A percentile compares a stretch with the other conserved stretches of the same genome.
phyloP scores from a whole-genome alignment of 1,284 basidiomycete species.

The Schizopora paradoxa region DNA sequence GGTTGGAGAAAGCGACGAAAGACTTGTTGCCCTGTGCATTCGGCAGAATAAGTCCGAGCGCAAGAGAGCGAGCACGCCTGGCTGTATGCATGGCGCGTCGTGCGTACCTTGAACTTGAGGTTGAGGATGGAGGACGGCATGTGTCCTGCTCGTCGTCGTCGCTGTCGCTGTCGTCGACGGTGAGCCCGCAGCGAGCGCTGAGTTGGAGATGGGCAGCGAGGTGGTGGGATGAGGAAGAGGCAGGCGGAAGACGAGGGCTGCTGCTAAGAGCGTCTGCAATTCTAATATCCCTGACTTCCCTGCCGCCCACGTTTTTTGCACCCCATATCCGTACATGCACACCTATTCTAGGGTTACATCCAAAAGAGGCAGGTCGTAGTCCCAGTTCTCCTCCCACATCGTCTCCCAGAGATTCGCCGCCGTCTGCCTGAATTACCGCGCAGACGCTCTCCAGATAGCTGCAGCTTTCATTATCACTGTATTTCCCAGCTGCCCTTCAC shows the following conservation, averaged over 20 bases:
- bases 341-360: too few species aligned
- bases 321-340: too few species aligned
- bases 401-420: too few species aligned
- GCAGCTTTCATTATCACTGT: not conserved
- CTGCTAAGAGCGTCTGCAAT: not conserved
- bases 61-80: too few species aligned
- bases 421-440: too few species aligned
- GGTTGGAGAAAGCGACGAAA: constrained; percentile 82
- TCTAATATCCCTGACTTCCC: not conserved
- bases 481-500: constrained; percentile 1
- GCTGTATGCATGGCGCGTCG: not conserved
- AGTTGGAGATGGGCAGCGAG: not conserved
- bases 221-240: constrained; percentile 1
- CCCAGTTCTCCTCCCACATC: too few species aligned
- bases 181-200: not conserved
- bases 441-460: too few species aligned
- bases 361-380: too few species aligned
- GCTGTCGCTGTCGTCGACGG: constrained; percentile 1
- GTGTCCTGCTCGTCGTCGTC: not conserved
- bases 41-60: too few species aligned
- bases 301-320: too few species aligned
- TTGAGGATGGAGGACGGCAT: constrained; percentile 63
- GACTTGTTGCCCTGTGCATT: constrained; percentile 89
- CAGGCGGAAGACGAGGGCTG: not conserved
- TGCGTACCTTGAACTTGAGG: constrained; percentile 74